Evolutionary conservation across 495 filamentous ascomycete genomes (phyloP), one percentile per base, ranked within the genome.

Genomic region (Talaromyces trachyspermus): DNA sequence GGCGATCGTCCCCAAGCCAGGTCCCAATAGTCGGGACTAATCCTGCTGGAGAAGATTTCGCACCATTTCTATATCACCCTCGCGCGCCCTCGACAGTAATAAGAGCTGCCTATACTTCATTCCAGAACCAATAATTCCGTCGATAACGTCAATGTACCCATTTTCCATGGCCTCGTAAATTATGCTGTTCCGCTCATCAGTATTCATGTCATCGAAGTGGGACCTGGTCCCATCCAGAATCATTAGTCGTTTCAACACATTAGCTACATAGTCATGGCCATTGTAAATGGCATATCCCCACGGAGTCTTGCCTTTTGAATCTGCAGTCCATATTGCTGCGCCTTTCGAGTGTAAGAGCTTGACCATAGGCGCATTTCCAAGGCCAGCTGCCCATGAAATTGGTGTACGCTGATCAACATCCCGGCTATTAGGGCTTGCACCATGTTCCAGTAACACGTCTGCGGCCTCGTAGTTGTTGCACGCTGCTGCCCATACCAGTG

Each of bases 401-500:
- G 51, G 51, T 17, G 51, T 54, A 27, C 33, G 33, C 5, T 38
- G 40, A 33, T 50, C 15, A 12, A 32, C 39, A 37, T 50, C 47
- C 19, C 45, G 43, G 7, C 50, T 46, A 40, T 60, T 58, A 24
- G 52, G 14, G 39, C 62, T 54, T 20, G 58, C 52, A 11, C 49
- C 54, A 17, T 52, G 40, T n/a, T 51, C 44, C 4, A 63, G 37
- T 9, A 63, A 50, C 3, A 60, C 15, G 22, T 36, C 39, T 23
- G 51, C 54, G 4, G 58, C 51, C 14, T 29, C 22, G 9, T 30
- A 26, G 26, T 58, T 12, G 3, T 51, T 49, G n/a, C 46, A 33
- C 5, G 22, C 37, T 38, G 57, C 27, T 26, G 57, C 59, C 49
- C 53, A 58, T 41, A 49, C 50, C n/a, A 62, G 47, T 18, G 59